phyloP scores from a whole-genome alignment of 2,329 filamentous ascomycete species.

The Mycosphaerella arachidis region DNA sequence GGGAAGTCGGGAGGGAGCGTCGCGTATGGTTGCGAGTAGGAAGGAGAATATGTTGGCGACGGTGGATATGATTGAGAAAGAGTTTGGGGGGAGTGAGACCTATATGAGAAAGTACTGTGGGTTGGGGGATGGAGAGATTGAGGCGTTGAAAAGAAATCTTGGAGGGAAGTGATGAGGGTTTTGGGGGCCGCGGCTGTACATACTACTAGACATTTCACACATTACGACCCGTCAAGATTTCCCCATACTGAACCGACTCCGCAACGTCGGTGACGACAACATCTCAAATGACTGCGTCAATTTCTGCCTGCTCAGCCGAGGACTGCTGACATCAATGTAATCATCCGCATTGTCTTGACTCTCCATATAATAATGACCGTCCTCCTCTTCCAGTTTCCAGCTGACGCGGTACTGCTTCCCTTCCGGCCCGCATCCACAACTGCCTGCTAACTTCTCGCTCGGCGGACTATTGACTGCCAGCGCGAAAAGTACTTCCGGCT shows the following conservation, averaged over 20 bases:
- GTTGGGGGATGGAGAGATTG: conserved; percentile 53
- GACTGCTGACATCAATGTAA: conserved; percentile 13
- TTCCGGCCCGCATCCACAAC: conserved; percentile 53
- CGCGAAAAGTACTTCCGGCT: conserved; percentile 12
- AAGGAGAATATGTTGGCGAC: conserved; percentile 50
- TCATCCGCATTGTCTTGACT: conserved; percentile 33
- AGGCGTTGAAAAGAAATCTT: conserved; percentile 49
- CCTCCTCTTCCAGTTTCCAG: conserved; percentile 37
- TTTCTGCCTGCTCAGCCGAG: conserved; percentile 21
- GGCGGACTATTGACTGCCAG: conserved; percentile 56
- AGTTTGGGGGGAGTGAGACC: conserved; percentile 60
- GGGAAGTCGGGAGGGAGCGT: conserved; percentile 41
- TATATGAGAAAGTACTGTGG: conserved; percentile 60
- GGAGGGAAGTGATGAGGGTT: not conserved
- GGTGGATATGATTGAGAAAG: conserved; percentile 52
- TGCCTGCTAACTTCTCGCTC: conserved; percentile 48
- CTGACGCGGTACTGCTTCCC: conserved; percentile 46
- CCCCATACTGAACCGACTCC: conserved; percentile 10
- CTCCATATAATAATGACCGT: conserved; percentile 52
- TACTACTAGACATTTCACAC: not conserved
- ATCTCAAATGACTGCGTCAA: conserved; percentile 31
- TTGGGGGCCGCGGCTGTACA: no score
- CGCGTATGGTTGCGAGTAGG: conserved; percentile 43
- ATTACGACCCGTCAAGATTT: not conserved
- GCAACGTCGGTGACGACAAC: conserved; percentile 28